Conservation (phyloP, 1,139 yeast genomes). For the Starmera stellimalicola region DNA sequence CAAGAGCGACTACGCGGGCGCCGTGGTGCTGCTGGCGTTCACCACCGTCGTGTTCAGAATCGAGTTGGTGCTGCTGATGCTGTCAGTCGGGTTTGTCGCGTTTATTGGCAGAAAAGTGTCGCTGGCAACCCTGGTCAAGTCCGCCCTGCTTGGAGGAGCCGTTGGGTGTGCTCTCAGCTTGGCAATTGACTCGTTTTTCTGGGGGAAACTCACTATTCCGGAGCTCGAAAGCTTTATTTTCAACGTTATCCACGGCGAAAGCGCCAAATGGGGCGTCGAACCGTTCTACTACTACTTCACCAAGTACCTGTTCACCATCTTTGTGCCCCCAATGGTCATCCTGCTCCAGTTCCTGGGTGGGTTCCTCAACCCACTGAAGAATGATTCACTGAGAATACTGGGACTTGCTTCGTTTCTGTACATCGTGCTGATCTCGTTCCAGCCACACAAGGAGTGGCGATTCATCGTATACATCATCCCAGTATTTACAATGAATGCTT, state of each 20-base stretch:
- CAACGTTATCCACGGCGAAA: conserved; percentile 65
- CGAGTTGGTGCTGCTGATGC: conserved; percentile 60
- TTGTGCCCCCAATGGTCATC: conserved; percentile 53
- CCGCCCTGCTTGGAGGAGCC: conserved; percentile 43
- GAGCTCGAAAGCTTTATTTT: conserved; percentile 65
- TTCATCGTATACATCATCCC: conserved; percentile 75
- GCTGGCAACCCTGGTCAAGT: conserved; percentile 26
- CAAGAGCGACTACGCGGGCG: conserved; percentile 37
- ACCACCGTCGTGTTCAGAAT: conserved; percentile 61
- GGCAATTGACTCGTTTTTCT: conserved; percentile 64
- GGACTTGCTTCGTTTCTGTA: conserved; percentile 42
- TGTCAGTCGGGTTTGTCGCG: conserved; percentile 34
- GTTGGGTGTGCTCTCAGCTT: conserved; percentile 44
- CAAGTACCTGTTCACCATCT: conserved; percentile 43
- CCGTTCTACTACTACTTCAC: conserved; percentile 63
- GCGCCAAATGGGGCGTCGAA: conserved; percentile 78
- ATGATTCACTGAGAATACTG: conserved; percentile 26
- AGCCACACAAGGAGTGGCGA: conserved; percentile 94
- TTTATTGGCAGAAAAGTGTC: conserved; percentile 36
- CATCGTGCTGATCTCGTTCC: conserved; percentile 58
- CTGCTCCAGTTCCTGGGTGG: conserved; percentile 28
- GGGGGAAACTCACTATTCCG: conserved; percentile 54
- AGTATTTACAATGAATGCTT: conserved; percentile 52
- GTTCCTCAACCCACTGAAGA: conserved; percentile 25
- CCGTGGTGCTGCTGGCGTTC: conserved; percentile 52